phyloP scores from a whole-genome alignment of 306 rosid species.

The barrel medic (Medicago truncatula) region DNA sequence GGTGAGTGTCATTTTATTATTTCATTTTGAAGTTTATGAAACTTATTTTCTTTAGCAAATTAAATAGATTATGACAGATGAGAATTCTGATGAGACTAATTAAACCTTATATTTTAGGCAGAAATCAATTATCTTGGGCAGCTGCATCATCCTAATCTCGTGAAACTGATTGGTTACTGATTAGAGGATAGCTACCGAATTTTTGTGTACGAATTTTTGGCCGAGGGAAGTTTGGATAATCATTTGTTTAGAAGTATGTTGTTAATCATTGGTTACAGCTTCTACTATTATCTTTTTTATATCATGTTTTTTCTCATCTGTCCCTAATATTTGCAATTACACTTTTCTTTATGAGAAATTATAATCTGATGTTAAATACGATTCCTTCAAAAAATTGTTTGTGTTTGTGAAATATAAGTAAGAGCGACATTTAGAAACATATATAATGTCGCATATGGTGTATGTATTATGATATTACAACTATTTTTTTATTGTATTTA shows the following conservation, averaged over 20 bases:
- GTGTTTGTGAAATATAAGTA: too few species aligned
- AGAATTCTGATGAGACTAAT: not conserved
- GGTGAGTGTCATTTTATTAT: constrained; percentile 61
- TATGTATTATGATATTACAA: too few species aligned
- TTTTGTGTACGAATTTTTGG: constrained; percentile 82
- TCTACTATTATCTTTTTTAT: not conserved
- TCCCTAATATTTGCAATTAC: too few species aligned
- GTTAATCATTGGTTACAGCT: not conserved
- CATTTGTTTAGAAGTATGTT: constrained; percentile 91
- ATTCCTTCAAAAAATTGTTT: too few species aligned
- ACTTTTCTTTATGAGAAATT: too few species aligned
- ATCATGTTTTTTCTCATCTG: not conserved
- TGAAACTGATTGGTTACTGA: constrained; percentile 86
- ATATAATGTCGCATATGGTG: too few species aligned
- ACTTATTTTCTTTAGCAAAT: not conserved
- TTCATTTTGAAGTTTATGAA: constrained; percentile 16
- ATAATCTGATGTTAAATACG: too few species aligned
- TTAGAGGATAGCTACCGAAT: constrained; percentile 90
- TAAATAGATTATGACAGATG: too few species aligned
- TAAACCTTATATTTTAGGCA: constrained; percentile 54
- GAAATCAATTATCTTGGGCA: constrained; percentile 94
- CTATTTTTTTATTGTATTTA: too few species aligned
- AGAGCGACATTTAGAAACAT: too few species aligned
- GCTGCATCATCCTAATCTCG: constrained; percentile 89
- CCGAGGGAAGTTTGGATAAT: constrained; percentile 90